A percentile compares a stretch with the other conserved stretches of the same genome.
Conservation (phyloP, 495 filamentous ascomycete genomes). For the Xylaria curta region DNA sequence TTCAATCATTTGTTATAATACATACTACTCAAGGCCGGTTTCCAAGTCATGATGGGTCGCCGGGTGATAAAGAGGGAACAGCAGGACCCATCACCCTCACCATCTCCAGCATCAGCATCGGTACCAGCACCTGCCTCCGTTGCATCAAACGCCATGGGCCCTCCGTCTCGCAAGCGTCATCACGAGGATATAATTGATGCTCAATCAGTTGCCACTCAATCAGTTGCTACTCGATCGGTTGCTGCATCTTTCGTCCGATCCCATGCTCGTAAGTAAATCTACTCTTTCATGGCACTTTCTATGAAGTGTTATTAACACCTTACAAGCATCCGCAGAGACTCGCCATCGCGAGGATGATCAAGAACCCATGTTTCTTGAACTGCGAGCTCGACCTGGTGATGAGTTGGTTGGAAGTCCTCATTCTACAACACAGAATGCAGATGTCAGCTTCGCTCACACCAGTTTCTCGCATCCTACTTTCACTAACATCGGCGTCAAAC, state of each 20-base stretch:
- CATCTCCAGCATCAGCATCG: neutral
- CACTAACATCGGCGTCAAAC: slow-evolving; percentile 49
- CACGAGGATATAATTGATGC: slow-evolving; percentile 26
- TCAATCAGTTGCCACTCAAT: slow-evolving; percentile 27
- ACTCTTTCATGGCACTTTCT: neutral
- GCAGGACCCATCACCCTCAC: neutral
- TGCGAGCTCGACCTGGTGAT: slow-evolving; percentile 28
- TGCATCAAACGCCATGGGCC: slow-evolving; percentile 33
- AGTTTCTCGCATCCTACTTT: slow-evolving; percentile 45
- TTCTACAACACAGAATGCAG: slow-evolving; percentile 36
- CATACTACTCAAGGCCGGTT: neutral
- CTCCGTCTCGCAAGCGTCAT: slow-evolving; percentile 29
- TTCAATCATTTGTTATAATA: neutral
- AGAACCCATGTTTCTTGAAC: slow-evolving; percentile 38
- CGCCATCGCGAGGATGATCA: slow-evolving; percentile 34
- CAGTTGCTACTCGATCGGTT: slow-evolving; percentile 27
- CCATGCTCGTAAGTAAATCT: slow-evolving; percentile 37
- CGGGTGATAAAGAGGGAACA: slow-evolving; percentile 12
- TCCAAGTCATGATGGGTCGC: slow-evolving; percentile 5
- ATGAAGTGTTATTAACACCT: slow-evolving; percentile 2
- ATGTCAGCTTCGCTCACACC: slow-evolving; percentile 36
- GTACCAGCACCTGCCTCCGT: neutral
- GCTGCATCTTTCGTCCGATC: slow-evolving; percentile 33
- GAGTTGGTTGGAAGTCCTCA: slow-evolving; percentile 27
- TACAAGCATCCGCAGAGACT: slow-evolving; percentile 37